Percentiles rank a stretch among this genome's conserved stretches.
phyloP scores from a whole-genome alignment of 2,329 filamentous ascomycete genomes.

The Cladosporium sp. region DNA sequence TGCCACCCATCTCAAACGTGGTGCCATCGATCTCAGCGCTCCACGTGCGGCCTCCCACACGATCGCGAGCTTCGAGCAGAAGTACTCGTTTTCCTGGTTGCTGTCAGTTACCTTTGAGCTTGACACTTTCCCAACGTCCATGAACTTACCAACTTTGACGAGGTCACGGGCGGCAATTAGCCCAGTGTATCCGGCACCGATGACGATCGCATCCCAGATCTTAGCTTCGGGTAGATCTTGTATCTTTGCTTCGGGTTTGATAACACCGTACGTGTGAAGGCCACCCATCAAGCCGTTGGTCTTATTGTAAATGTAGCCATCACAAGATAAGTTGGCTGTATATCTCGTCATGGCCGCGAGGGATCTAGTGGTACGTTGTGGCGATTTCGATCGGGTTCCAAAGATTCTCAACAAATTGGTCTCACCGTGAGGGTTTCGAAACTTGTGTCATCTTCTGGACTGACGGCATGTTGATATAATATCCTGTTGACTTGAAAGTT shows the following conservation, averaged over 20 bases:
- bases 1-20: conserved; percentile 47
- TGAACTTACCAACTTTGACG: conserved; percentile 31
- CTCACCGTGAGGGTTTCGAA: too few species aligned
- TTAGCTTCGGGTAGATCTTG: conserved; percentile 14
- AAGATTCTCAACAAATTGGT: too few species aligned
- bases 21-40: conserved; percentile 42
- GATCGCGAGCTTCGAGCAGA: conserved; percentile 45
- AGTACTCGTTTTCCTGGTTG: conserved; percentile 35
- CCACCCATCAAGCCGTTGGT: background rate
- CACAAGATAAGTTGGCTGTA: background rate
- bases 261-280: background rate
- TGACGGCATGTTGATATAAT: too few species aligned
- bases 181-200: conserved; percentile 44
- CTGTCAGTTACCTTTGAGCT: conserved; percentile 31
- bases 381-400: too few species aligned
- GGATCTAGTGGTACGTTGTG: too few species aligned
- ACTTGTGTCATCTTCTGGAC: too few species aligned
- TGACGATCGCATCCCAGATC: conserved; percentile 25
- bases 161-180: conserved; percentile 39
- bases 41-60: conserved; percentile 47
- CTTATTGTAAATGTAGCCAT: background rate
- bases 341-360: too few species aligned
- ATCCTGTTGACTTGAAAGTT: too few species aligned
- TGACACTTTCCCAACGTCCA: too few species aligned
- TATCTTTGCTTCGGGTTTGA: background rate